Base-by-base conservation (phyloP, 2,329 filamentous ascomycete genomes). In the Ophiostoma angusticollis region DNA sequence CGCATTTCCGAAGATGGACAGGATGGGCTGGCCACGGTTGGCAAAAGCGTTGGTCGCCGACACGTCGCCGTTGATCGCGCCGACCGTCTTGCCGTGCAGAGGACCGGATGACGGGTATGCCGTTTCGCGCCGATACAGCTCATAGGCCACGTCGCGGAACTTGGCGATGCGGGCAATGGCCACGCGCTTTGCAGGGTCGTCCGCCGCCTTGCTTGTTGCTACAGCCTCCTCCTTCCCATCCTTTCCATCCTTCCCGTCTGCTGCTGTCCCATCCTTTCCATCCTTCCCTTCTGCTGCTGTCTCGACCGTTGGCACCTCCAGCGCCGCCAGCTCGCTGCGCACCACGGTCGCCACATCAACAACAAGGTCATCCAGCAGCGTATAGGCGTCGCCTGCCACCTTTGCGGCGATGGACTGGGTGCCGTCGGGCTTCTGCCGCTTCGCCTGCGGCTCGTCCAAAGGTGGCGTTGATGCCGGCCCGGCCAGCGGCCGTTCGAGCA, bases 1-100 rank as follows among this genome's bases (percentile, higher is more conserved):
- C 29, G 81, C 81, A 48, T 78, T 81, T 39, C 84, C 85, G 48
- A 78, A 79, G 1, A 93, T 64, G 1, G 84, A 89, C 42, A 95
- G 64, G 6, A 89, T 78, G 13, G 42, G 37, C 58, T 47, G 70
- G 56, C 47, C 64, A 53, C 56, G 48, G 16, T 63, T 54, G 18
- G 58, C 56, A 4, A 58, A 54, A 4, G 36, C 22, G 5, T 35
- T 25, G 12, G 31, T 27, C 13, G 35, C 28, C 4, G 27, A 37
- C 9, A 22, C n/a, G 6, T 29, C 25, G 13, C 14, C 33, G 18
- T 32, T 40, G 31, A 37, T 35, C 22, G 23, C 33, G 21, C 16
- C 25, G 14, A 19, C 31, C 9, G 17, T 27, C 19, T 42, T 39
- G 27, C 34, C 31, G 19, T 39, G 38, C 7, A 44, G 33, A 3